A percentile compares a stretch with the other conserved stretches of the same genome.
Conservation (phyloP, 441 rosid species). For the Corymbia citriodora region DNA sequence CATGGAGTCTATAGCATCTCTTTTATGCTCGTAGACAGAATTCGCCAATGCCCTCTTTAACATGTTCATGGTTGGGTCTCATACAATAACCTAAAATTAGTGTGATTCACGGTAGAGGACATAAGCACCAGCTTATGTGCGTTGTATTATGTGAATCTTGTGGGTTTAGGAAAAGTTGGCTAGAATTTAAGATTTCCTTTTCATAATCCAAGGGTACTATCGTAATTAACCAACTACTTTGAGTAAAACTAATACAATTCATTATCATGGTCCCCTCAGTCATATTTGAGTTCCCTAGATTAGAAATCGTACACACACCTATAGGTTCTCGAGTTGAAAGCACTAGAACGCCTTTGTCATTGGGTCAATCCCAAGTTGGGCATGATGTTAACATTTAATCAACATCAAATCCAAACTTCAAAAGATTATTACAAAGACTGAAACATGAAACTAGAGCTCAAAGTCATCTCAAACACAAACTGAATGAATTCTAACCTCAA, state of each 20-base stretch:
- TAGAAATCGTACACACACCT: not conserved
- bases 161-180: no score
- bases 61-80: not conserved
- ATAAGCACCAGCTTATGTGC: no score
- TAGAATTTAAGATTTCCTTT: no score
- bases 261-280: no score
- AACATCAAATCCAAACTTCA: not conserved
- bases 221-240: no score
- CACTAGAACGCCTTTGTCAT: not conserved
- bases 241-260: no score
- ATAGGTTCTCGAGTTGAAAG: not conserved
- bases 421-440: not conserved
- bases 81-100: not conserved
- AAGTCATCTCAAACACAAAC: no score
- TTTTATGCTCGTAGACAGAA: not conserved
- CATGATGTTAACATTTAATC: not conserved
- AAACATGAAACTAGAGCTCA: not conserved
- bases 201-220: no score
- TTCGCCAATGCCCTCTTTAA: not conserved
- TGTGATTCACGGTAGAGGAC: no score
- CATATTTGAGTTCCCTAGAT: not conserved
- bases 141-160: no score
- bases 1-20: not conserved
- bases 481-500: no score
- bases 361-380: not conserved